Conservation (phyloP, 148 eudicot species). For the Diospyros lotus region DNA sequence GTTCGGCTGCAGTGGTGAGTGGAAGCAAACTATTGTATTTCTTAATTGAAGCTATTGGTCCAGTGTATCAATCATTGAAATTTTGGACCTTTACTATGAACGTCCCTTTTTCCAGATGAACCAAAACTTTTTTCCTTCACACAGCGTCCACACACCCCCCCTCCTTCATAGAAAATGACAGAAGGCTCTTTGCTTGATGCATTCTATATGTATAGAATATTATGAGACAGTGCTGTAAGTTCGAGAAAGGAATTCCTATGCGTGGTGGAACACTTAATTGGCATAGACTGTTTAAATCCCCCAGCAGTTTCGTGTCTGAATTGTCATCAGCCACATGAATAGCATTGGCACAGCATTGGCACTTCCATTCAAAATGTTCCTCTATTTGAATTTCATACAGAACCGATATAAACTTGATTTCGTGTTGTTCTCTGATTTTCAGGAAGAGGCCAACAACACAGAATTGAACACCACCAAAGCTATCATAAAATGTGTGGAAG, state of each 20-base stretch:
- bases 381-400: not conserved
- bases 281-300: not conserved
- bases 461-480: constrained; percentile 38
- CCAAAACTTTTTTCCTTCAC: no score
- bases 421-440: constrained; percentile 5
- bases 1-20: constrained; percentile 13
- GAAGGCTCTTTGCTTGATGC: not conserved
- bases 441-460: constrained; percentile 48
- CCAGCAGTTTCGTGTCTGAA: not conserved
- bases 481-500: constrained; percentile 60
- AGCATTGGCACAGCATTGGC: not conserved
- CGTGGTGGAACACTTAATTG: not conserved
- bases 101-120: not conserved
- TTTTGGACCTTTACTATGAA: constrained; percentile 8
- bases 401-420: not conserved
- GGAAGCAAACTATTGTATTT: not conserved
- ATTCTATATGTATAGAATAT: not conserved
- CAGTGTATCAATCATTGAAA: not conserved
- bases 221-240: not conserved
- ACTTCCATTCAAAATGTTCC: not conserved
- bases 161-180: not conserved
- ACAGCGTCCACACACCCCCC: not conserved
- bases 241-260: not conserved
- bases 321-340: not conserved
- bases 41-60: not conserved